These are phyloP conservation scores for Pleurotus platypus DNA, from an alignment of 768 basidiomycete genomes.

Conservation along the genomic window DNA sequence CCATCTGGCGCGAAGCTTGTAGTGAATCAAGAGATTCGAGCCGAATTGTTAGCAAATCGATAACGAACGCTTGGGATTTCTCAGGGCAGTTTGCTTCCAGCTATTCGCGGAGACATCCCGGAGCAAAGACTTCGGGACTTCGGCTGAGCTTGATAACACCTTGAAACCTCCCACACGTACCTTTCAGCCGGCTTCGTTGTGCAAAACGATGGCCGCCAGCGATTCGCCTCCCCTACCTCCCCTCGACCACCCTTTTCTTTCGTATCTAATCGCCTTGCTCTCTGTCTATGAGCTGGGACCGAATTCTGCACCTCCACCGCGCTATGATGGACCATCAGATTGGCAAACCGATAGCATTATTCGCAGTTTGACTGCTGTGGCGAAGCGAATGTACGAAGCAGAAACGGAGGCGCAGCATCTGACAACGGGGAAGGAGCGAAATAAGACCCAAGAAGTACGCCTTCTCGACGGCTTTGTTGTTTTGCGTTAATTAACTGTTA, in stretches of 20 bases:
- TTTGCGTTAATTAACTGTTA: not conserved
- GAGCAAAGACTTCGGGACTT: not conserved
- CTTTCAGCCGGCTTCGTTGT: constrained; percentile 1
- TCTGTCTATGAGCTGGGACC: constrained; percentile 59
- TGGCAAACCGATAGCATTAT: constrained; percentile 59
- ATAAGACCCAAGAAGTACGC: constrained; percentile 9
- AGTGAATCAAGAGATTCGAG: too few relatives aligned
- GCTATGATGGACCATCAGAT: constrained; percentile 50
- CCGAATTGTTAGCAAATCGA: too few relatives aligned
- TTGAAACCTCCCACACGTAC: constrained; percentile 1
- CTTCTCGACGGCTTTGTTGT: not conserved
- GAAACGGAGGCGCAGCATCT: constrained; percentile 42
- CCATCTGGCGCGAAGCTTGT: too few relatives aligned
- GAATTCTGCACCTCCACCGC: constrained; percentile 44
- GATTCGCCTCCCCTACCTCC: not conserved
- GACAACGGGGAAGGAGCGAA: constrained; percentile 28
- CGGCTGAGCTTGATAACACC: not conserved
- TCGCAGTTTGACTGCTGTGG: constrained; percentile 46
- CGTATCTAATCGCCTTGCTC: constrained; percentile 54
- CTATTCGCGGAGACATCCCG: not conserved
- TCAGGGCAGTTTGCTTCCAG: too few relatives aligned
- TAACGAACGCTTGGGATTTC: too few relatives aligned
- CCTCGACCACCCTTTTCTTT: constrained; percentile 17
- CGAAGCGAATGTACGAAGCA: constrained; percentile 52
- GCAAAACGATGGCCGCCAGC: constrained; percentile 1